Evolutionary conservation across 257 asterid species (phyloP).

Genomic region (Solanum bulbocastanum): DNA sequence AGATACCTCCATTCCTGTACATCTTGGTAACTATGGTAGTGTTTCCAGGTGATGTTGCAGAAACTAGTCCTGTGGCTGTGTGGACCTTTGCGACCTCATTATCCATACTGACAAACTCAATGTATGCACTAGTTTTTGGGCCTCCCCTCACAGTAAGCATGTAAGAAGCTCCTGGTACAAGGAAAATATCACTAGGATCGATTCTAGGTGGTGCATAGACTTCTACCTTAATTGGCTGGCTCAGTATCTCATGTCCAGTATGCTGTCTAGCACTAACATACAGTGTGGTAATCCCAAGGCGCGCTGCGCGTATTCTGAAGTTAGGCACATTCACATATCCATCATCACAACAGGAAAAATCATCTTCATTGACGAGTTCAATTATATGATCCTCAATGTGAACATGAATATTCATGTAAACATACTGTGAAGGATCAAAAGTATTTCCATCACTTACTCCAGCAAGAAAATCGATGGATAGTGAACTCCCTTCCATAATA

Average conservation of each 20-base stretch:
- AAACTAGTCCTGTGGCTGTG: slow-evolving; percentile 42
- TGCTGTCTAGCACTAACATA: slow-evolving; percentile 60
- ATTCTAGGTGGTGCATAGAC: slow-evolving; percentile 74
- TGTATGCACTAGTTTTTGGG: slow-evolving; percentile 53
- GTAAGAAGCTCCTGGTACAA: slow-evolving; percentile 85
- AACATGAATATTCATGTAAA: slow-evolving; percentile 52
- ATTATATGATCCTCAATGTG: slow-evolving; percentile 56
- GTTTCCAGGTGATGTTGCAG: slow-evolving; percentile 70
- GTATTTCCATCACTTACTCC: slow-evolving; percentile 57
- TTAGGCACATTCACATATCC: slow-evolving; percentile 33
- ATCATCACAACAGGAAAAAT: slow-evolving; percentile 15
- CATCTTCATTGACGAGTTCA: slow-evolving; percentile 37
- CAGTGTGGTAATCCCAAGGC: slow-evolving; percentile 62
- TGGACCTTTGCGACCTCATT: slow-evolving; percentile 50
- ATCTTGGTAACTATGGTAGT: slow-evolving; percentile 55
- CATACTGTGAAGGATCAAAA: slow-evolving; percentile 66
- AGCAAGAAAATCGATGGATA: slow-evolving; percentile 39
- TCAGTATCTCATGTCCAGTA: slow-evolving; percentile 58
- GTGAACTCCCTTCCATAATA: slow-evolving; percentile 53
- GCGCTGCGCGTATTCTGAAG: slow-evolving; percentile 47
- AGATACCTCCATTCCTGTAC: slow-evolving; percentile 41
- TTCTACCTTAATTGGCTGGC: slow-evolving; percentile 62
- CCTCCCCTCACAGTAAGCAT: slow-evolving; percentile 71
- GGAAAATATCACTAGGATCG: slow-evolving; percentile 61
- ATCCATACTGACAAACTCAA: slow-evolving; percentile 49